Percentiles rank a stretch among this genome's conserved stretches.
phyloP scores from a whole-genome alignment of 164 flowering plant species.

The Magnolia officinalis region DNA sequence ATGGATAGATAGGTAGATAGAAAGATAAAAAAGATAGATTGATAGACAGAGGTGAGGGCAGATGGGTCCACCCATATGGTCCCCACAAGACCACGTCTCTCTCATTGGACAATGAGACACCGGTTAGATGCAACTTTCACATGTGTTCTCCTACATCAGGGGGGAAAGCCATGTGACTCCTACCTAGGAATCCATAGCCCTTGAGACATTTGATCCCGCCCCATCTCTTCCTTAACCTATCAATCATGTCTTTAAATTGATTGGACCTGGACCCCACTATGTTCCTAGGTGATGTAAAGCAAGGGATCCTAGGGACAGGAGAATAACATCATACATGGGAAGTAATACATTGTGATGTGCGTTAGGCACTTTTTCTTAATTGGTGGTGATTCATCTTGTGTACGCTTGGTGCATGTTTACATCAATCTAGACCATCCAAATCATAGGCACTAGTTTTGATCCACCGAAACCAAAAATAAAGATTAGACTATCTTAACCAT shows the following conservation, averaged over 20 bases:
- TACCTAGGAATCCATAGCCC: not conserved
- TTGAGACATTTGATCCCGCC: conserved; percentile 1
- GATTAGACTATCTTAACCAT: not conserved
- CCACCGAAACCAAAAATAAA: not conserved
- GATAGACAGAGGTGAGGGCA: too few relatives aligned
- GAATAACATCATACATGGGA: not conserved
- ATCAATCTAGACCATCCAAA: not conserved
- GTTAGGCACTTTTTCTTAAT: not conserved
- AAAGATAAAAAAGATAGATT: too few relatives aligned
- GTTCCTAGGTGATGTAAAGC: conserved; percentile 1
- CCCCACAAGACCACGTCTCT: too few relatives aligned
- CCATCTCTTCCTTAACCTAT: conserved; percentile 7
- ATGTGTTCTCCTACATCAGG: conserved; percentile 17
- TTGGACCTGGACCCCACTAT: conserved; percentile 16
- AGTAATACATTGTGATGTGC: not conserved
- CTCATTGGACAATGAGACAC: not conserved
- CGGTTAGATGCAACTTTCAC: not conserved
- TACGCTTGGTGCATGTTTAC: not conserved
- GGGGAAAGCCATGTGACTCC: conserved; percentile 14
- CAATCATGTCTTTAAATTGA: conserved; percentile 20
- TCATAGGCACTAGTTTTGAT: not conserved
- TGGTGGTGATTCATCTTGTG: not conserved
- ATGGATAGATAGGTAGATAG: not conserved
- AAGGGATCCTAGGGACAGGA: not conserved
- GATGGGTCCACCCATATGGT: too few relatives aligned